Evolutionary conservation across 2,329 filamentous ascomycete genomes (phyloP).

Genomic region (Diplodia corticola): DNA sequence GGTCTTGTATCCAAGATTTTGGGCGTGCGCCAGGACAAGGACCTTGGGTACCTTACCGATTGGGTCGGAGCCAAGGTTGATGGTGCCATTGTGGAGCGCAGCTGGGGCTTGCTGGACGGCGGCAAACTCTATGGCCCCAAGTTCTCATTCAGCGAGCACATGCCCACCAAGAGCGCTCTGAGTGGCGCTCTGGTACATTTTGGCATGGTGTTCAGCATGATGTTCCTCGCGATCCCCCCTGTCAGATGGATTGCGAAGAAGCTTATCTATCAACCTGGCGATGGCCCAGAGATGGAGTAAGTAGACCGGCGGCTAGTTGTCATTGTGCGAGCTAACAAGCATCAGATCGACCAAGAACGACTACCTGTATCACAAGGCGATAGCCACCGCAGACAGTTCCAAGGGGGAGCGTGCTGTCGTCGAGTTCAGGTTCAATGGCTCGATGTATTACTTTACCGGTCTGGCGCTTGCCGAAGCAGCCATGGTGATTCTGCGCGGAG

Average conservation of each 20-base stretch:
- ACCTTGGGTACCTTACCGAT: conserved; percentile 60
- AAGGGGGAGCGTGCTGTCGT: conserved; percentile 56
- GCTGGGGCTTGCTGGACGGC: conserved; percentile 54
- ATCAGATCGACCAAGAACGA: conserved; percentile 58
- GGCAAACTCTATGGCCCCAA: conserved; percentile 51
- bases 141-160: conserved; percentile 60
- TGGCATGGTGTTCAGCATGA: conserved; percentile 46
- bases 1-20: conserved; percentile 44
- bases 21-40: conserved; percentile 55
- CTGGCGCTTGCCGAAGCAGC: conserved; percentile 65
- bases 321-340: conserved; percentile 23
- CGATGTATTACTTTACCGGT: conserved; percentile 68
- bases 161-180: conserved; percentile 52
- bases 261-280: conserved; percentile 52
- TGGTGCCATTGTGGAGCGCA: conserved; percentile 59
- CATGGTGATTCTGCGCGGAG: conserved; percentile 57
- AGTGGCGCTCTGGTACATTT: conserved; percentile 53
- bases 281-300: conserved; percentile 50
- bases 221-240: conserved; percentile 53
- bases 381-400: conserved; percentile 58
- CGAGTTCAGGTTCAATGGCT: conserved; percentile 58
- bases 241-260: conserved; percentile 53
- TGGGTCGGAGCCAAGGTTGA: conserved; percentile 56
- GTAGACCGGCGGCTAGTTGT: conserved; percentile 20
- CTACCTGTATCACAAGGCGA: conserved; percentile 62